phyloP scores from a whole-genome alignment of 306 rosid genomes.

The Notholithocarpus densiflorus region DNA sequence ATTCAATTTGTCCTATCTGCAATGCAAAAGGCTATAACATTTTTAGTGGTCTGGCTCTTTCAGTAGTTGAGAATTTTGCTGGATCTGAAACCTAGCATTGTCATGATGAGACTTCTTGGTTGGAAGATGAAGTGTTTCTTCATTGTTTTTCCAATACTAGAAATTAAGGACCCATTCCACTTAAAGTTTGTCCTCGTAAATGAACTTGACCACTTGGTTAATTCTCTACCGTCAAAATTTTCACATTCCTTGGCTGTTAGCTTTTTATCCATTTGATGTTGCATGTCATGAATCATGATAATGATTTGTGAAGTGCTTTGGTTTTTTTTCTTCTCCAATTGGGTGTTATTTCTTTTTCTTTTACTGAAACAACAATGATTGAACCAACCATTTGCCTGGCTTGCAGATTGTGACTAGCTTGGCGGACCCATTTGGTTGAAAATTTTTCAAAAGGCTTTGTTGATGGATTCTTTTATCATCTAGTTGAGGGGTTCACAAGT shows the following conservation, averaged over 20 bases:
- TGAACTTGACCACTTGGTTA: background rate
- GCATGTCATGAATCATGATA: slow-evolving; percentile 7
- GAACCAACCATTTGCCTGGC: slow-evolving; percentile 21
- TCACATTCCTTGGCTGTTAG: background rate
- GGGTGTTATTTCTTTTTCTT: background rate
- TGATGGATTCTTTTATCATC: background rate
- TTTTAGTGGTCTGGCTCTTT: too few relatives aligned
- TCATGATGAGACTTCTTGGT: slow-evolving; percentile 12
- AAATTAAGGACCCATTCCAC: background rate
- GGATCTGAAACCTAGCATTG: slow-evolving; percentile 11
- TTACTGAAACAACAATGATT: slow-evolving; percentile 30
- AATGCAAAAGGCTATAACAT: background rate
- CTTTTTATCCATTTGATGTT: background rate
- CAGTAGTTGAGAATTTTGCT: slow-evolving; percentile 12
- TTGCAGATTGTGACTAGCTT: slow-evolving; percentile 24
- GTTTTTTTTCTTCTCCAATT: background rate
- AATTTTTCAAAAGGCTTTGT: background rate
- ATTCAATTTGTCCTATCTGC: slow-evolving; percentile 29
- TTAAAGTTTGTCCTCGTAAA: background rate
- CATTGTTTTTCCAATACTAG: background rate
- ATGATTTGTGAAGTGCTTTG: background rate
- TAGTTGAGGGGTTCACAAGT: background rate
- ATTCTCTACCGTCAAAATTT: background rate
- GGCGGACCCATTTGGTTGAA: slow-evolving; percentile 23
- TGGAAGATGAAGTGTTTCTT: background rate